These are phyloP conservation scores for Typha latifolia DNA, from an alignment of 176 grass and related monocot genomes.

Conservation along the genomic window DNA sequence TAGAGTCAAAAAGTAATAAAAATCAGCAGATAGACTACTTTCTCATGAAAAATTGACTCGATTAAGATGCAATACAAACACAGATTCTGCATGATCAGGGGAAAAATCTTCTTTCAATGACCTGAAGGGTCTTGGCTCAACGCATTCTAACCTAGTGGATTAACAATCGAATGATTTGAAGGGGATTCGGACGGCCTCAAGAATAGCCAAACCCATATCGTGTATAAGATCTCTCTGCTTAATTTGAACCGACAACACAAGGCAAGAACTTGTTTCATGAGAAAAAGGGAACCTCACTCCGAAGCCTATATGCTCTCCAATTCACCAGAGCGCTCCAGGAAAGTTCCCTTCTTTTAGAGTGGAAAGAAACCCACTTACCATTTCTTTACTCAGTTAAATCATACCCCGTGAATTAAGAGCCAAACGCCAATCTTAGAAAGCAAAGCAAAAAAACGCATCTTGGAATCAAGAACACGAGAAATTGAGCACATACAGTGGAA, in stretches of 20 bases:
- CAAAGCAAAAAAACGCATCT: background rate
- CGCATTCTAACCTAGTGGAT: background rate
- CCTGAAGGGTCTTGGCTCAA: background rate
- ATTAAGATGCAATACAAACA: background rate
- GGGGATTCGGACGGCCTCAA: background rate
- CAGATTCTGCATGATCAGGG: too few relatives aligned
- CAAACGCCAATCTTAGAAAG: background rate
- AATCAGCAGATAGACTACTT: background rate
- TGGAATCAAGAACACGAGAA: background rate
- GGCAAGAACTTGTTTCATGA: too few relatives aligned
- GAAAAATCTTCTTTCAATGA: background rate
- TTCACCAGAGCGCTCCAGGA: too few relatives aligned
- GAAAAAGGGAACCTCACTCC: too few relatives aligned
- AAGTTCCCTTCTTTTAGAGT: background rate
- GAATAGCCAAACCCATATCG: background rate
- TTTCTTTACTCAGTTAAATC: background rate
- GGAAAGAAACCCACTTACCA: background rate
- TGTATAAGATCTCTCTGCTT: background rate
- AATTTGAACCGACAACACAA: background rate
- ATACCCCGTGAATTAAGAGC: background rate
- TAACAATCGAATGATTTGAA: background rate
- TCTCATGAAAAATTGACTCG: background rate
- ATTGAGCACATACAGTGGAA: constrained; percentile 70
- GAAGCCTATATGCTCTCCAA: too few relatives aligned
- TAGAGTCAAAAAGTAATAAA: background rate